Evolutionary conservation across 2,329 filamentous ascomycete species (phyloP).

Genomic region (Periconia digitata): DNA sequence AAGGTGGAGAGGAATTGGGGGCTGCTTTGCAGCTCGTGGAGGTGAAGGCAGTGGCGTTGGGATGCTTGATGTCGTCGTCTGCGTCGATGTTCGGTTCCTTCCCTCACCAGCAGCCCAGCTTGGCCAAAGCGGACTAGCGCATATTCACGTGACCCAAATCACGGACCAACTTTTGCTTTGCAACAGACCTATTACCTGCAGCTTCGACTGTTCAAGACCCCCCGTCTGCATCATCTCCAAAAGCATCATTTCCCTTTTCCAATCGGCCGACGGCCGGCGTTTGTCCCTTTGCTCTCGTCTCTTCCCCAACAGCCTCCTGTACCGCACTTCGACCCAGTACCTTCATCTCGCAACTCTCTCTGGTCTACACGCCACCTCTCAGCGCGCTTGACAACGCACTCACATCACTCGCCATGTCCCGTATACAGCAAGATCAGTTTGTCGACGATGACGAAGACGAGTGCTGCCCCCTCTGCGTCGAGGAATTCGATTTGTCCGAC

Average conservation of each 20-base stretch:
- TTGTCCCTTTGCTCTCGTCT: slow-evolving; percentile 8
- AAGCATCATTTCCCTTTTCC: slow-evolving; percentile 27
- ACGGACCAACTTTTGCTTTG: slow-evolving; percentile 11
- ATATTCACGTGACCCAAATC: slow-evolving; percentile 7
- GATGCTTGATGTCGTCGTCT: slow-evolving; percentile 25
- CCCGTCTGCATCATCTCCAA: slow-evolving; percentile 21
- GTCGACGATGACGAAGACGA: slow-evolving; percentile 57
- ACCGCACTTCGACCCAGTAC: background rate
- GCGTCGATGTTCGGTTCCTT: background rate
- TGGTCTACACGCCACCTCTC: slow-evolving; percentile 27
- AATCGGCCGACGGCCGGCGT: slow-evolving; percentile 34
- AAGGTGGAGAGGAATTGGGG: slow-evolving; percentile 16
- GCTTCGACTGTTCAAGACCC: slow-evolving; percentile 18
- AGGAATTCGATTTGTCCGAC: slow-evolving; percentile 97
- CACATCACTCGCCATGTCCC: slow-evolving; percentile 46
- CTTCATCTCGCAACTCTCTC: background rate
- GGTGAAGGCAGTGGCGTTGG: slow-evolving; percentile 15
- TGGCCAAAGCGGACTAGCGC: background rate
- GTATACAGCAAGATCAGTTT: slow-evolving; percentile 54
- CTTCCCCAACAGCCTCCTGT: background rate
- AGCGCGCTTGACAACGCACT: slow-evolving; percentile 19
- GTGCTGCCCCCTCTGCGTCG: slow-evolving; percentile 90
- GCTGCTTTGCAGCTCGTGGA: slow-evolving; percentile 25
- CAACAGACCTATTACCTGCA: slow-evolving; percentile 9
- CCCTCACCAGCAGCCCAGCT: background rate